Conservation (phyloP, 352 stramenopile species). For the Phytophthora idaei region DNA sequence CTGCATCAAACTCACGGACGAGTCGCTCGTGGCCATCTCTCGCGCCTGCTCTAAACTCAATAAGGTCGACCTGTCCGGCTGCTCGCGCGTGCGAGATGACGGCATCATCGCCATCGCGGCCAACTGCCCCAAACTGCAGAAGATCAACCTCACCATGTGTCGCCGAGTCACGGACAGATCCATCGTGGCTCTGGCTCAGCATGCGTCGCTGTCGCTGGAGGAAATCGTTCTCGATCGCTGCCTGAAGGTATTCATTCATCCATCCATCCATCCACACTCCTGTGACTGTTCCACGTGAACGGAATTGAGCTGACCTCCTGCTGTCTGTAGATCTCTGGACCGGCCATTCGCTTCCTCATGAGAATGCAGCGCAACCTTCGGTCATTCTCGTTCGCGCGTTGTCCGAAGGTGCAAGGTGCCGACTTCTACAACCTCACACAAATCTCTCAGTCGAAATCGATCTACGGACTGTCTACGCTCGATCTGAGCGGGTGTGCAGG, state of each 20-base stretch:
- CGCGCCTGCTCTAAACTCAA: conserved; percentile 44
- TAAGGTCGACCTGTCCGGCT: conserved; percentile 73
- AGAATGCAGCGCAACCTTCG: conserved; percentile 52
- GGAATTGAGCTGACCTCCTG: not conserved
- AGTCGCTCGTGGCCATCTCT: conserved; percentile 51
- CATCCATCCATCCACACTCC: too few species aligned
- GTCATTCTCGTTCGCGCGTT: conserved; percentile 66
- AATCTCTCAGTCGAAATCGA: conserved; percentile 7
- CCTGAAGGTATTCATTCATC: conserved; percentile 48
- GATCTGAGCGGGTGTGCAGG: conserved; percentile 61
- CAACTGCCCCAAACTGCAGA: conserved; percentile 52
- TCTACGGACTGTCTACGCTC: conserved; percentile 40
- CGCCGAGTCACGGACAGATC: conserved; percentile 77
- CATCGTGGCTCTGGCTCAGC: conserved; percentile 57
- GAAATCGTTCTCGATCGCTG: conserved; percentile 63
- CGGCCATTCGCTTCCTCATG: conserved; percentile 62
- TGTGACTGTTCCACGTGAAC: conserved; percentile 1
- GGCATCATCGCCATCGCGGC: conserved; percentile 68
- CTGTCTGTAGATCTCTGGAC: conserved; percentile 58
- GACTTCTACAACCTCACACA: conserved; percentile 49
- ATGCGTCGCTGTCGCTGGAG: conserved; percentile 40
- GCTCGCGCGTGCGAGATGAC: conserved; percentile 76
- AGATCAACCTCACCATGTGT: conserved; percentile 83
- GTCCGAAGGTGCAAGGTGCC: conserved; percentile 55
- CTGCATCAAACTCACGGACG: conserved; percentile 80